Evolutionary conservation across 495 filamentous ascomycete species (phyloP).

Genomic region (Geoglossum glabrum): DNA sequence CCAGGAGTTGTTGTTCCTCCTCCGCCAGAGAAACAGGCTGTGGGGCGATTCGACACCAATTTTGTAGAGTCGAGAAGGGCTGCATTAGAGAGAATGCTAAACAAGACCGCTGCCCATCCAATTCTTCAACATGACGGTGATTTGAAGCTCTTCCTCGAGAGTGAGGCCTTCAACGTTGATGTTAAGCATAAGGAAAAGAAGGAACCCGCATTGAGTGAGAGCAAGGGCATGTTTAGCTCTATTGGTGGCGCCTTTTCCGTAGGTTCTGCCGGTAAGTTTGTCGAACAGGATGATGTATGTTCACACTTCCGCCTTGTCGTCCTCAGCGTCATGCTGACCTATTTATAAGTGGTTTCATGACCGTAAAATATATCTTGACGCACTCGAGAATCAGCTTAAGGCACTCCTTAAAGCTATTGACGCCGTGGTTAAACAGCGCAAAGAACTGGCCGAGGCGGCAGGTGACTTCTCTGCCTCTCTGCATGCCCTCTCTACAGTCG

Average conservation of each 20-base stretch:
- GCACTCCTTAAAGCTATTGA: conserved; percentile 86
- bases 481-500: conserved; percentile 73
- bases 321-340: not conserved
- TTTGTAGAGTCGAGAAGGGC: conserved; percentile 85
- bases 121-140: conserved; percentile 85
- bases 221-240: conserved; percentile 77
- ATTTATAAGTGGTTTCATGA: conserved; percentile 81
- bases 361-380: conserved; percentile 80
- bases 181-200: conserved; percentile 95
- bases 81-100: conserved; percentile 88
- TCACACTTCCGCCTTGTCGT: not conserved
- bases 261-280: conserved; percentile 63
- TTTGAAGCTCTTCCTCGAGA: conserved; percentile 89
- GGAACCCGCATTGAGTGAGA: conserved; percentile 68
- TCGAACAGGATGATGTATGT: conserved; percentile 84
- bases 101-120: conserved; percentile 79
- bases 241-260: conserved; percentile 45
- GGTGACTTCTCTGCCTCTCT: conserved; percentile 81
- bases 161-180: conserved; percentile 84
- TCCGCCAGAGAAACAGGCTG: conserved; percentile 93
- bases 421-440: conserved; percentile 72
- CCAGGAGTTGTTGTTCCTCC: conserved; percentile 90
- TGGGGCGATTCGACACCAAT: conserved; percentile 88
- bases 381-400: conserved; percentile 86
- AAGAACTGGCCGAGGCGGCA: conserved; percentile 78